Evolutionary conservation across 1,284 basidiomycete species (phyloP), one percentile per base, ranked within the genome.

Genomic region (Leccinum solheimii): DNA sequence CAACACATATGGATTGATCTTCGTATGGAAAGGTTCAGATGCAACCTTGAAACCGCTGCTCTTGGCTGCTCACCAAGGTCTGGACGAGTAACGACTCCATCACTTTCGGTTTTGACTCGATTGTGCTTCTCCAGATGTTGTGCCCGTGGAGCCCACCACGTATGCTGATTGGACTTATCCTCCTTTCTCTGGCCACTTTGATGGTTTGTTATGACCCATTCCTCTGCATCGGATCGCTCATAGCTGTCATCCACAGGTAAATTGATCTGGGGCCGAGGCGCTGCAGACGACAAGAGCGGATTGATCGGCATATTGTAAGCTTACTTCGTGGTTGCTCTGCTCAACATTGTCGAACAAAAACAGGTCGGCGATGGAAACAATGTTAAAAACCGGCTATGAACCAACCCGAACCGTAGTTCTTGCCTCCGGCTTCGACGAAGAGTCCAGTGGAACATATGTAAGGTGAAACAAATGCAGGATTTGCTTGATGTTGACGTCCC

Each of bases 341-440:
- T 34, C 30, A 26, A 13, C 1, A 4, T 60, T 49, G n/a, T 52
- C 23, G 51, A 66, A 8, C 10, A 21, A 38, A n/a, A 2, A 19
- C 36, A 68, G 67, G 34, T 68, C 66, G 30, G 61, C 66, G 48
- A 69, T 85, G 32, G 83, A 86, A 67, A 77, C 79, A 5, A 72
- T 86, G 43, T 66, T 86, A 10, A 71, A 75, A 50, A 70, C 70
- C 40, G 79, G 75, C 38, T 85, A 80, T 72, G 67, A 71, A 36
- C 84, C 84, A 3, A 57, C 69, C 2, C 75, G 84, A 21, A 80
- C 80, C 0, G 76, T 88, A 55, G 79, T 89, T 6, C 73, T 87
- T 19, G 81, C 83, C 9, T 83, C 82, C 36, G 87, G 88, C 10
- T 85, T 84, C 63, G 88, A 90, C 69, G 87, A 90, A 70, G 87